These are phyloP conservation scores for Pyracantha coccinea DNA, from an alignment of 331 rosid species.

Conservation along the genomic window DNA sequence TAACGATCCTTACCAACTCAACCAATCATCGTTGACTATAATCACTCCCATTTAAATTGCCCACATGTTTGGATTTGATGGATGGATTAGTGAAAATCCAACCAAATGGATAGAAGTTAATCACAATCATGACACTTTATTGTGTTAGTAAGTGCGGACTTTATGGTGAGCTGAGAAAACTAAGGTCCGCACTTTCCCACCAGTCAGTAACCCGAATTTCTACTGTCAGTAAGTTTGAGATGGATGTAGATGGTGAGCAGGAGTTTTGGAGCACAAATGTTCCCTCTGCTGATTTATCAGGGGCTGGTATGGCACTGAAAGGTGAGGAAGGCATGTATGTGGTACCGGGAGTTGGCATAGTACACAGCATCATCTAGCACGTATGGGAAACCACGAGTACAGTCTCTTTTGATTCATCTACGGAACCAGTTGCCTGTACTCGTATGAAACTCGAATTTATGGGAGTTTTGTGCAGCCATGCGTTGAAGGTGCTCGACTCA, in stretches of 20 bases:
- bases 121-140: no score
- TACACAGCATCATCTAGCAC: conserved; percentile 42
- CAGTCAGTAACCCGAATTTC: conserved; percentile 14
- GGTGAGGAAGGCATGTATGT: conserved; percentile 20
- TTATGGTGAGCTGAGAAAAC: neutral
- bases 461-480: conserved; percentile 58
- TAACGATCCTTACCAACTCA: no score
- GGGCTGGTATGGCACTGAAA: conserved; percentile 9
- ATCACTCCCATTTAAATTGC: no score
- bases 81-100: no score
- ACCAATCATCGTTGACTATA: no score
- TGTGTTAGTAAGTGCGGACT: no score
- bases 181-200: neutral
- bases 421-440: conserved; percentile 41
- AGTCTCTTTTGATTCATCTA: conserved; percentile 37
- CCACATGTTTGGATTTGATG: no score
- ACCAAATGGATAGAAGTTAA: no score
- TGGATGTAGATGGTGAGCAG: conserved; percentile 10
- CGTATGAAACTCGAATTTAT: conserved; percentile 55
- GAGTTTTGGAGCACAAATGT: conserved; percentile 15
- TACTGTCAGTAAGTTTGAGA: conserved; percentile 25
- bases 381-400: conserved; percentile 29
- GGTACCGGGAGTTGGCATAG: conserved; percentile 31
- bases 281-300: conserved; percentile 13
- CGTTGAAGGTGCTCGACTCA: conserved; percentile 48